These are phyloP conservation scores for Brassica balearica DNA, from an alignment of 441 rosid genomes.

Conservation along the genomic window DNA sequence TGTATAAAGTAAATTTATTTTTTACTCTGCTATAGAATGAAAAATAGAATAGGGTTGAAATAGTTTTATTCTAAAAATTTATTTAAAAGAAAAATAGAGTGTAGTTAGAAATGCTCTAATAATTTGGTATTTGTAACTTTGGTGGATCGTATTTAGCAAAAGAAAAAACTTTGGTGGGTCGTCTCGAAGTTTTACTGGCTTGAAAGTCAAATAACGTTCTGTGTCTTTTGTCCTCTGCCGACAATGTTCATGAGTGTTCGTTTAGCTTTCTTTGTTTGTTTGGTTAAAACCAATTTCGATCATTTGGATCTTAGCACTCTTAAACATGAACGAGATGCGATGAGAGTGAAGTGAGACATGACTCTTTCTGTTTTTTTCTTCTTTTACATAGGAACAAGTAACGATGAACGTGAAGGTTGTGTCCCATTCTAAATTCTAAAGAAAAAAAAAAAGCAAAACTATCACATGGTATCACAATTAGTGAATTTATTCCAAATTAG, in stretches of 20 bases:
- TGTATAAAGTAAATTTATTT: no score
- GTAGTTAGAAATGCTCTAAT: no score
- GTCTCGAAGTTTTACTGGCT: conserved; percentile 11
- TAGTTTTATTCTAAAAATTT: no score
- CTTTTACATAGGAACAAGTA: conserved; percentile 18
- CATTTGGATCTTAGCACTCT: conserved; percentile 14
- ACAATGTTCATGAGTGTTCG: conserved; percentile 32
- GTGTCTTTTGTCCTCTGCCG: conserved; percentile 40
- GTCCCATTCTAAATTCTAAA: conserved; percentile 11
- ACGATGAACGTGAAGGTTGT: conserved; percentile 34
- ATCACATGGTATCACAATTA: conserved; percentile 27
- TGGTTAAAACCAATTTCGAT: conserved; percentile 29
- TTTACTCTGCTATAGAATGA: no score
- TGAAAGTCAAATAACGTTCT: conserved; percentile 36
- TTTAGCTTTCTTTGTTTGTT: conserved; percentile 25
- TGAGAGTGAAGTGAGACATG: conserved; percentile 21
- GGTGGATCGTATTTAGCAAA: no score
- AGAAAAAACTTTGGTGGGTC: conserved; percentile 28
- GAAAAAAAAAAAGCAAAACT: background rate
- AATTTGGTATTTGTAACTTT: no score
- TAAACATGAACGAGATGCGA: background rate
- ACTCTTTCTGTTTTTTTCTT: conserved; percentile 13
- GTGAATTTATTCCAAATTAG: conserved; percentile 11
- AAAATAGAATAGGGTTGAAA: no score
- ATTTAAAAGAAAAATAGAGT: no score